Conservation (phyloP, 2,329 filamentous ascomycete species). For the Didymellaceae sp. region DNA sequence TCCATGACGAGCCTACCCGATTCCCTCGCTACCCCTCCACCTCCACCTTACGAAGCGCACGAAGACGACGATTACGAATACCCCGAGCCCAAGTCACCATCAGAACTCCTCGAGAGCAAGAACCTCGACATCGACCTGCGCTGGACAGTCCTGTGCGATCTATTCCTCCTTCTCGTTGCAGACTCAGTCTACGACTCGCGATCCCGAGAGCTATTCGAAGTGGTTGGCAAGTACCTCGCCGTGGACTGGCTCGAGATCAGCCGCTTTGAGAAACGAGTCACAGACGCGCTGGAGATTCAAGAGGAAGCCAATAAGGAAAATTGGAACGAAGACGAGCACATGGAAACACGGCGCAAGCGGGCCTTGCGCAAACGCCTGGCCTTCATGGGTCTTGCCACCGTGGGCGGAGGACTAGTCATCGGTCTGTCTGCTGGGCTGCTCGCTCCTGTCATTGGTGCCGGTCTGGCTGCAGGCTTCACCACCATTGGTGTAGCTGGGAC, state of each 20-base stretch:
- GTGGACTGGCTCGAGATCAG: conserved; percentile 93
- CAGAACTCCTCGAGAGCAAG: conserved; percentile 78
- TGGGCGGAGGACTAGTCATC: conserved; percentile 93
- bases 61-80: conserved; percentile 73
- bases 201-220: conserved; percentile 82
- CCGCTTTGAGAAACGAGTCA: conserved; percentile 95
- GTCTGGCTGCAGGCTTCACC: conserved; percentile 91
- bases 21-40: conserved; percentile 55
- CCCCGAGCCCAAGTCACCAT: conserved; percentile 80
- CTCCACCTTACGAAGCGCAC: conserved; percentile 65
- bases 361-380: conserved; percentile 84
- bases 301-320: conserved; percentile 93
- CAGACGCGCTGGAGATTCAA: conserved; percentile 97
- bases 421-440: conserved; percentile 90
- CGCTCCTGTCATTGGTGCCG: conserved; percentile 91
- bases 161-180: conserved; percentile 95
- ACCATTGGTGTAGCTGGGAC: conserved; percentile 94
- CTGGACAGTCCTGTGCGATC: conserved; percentile 95
- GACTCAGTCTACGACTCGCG: conserved; percentile 92
- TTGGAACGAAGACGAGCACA: conserved; percentile 96
- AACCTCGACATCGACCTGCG: conserved; percentile 95
- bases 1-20: conserved; percentile 45
- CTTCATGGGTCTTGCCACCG: conserved; percentile 96
- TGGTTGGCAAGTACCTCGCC: conserved; percentile 78
- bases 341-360: conserved; percentile 82